These are phyloP conservation scores for Podaxis sp. DNA, from an alignment of 768 basidiomycete species.

Conservation along the genomic window DNA sequence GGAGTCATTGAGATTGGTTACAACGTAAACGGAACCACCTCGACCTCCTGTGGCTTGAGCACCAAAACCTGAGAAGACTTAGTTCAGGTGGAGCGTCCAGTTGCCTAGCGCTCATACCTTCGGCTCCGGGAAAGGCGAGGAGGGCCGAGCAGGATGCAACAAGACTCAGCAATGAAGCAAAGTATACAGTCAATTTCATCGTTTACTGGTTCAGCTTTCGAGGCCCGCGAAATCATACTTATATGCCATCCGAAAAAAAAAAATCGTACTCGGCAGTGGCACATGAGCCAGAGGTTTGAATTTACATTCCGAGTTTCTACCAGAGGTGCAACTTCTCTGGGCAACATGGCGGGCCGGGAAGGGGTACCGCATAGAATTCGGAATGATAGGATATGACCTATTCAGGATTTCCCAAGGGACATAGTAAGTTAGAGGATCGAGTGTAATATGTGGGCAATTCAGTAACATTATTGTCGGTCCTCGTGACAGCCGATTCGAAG, in stretches of 20 bases:
- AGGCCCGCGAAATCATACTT: not conserved
- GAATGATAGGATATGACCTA: not conserved
- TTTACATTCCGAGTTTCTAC: conserved; percentile 5
- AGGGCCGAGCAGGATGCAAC: conserved; percentile 22
- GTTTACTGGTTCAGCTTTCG: not conserved
- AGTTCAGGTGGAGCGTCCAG: not conserved
- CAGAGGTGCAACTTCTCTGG: not conserved
- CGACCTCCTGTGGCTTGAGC: conserved; percentile 32
- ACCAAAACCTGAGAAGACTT: conserved; percentile 25
- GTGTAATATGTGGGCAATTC: not conserved
- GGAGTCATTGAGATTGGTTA: conserved; percentile 32
- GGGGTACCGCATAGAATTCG: not conserved
- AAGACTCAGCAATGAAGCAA: conserved; percentile 13
- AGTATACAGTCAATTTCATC: conserved; percentile 8
- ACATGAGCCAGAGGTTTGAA: not conserved
- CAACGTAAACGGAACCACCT: conserved; percentile 31
- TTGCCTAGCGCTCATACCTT: conserved; percentile 18
- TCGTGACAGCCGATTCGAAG: conserved; percentile 6
- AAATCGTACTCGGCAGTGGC: not conserved
- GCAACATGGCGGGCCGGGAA: not conserved
- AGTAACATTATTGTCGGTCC: not conserved
- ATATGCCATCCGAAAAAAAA: not conserved
- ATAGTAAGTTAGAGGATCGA: not conserved
- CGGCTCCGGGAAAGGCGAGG: conserved; percentile 32
- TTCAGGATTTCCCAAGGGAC: not conserved